Percentiles rank a stretch among this genome's conserved stretches.
phyloP scores from a whole-genome alignment of 768 basidiomycete genomes.

The Tephrocybe sp. region DNA sequence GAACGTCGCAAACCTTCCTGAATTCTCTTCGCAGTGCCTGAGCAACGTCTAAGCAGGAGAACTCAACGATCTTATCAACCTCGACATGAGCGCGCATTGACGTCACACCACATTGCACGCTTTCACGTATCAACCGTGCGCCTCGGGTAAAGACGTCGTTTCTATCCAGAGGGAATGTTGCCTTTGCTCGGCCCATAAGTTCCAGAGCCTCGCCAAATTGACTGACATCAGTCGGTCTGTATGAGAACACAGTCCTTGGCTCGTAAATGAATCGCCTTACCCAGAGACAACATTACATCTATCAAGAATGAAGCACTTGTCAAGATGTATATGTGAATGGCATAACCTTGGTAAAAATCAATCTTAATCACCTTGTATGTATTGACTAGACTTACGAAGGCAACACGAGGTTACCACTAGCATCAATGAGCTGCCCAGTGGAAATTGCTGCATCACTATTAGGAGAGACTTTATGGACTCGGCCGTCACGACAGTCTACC shows the following conservation, averaged over 20 bases:
- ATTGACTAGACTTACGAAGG: conserved; percentile 32
- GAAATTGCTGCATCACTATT: conserved; percentile 5
- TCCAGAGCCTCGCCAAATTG: conserved; percentile 56
- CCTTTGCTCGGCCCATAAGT: conserved; percentile 53
- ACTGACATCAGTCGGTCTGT: conserved; percentile 30
- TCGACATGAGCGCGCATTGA: conserved; percentile 70
- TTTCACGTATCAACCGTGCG: conserved; percentile 52
- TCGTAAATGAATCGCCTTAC: conserved; percentile 31
- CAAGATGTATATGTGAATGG: conserved; percentile 66
- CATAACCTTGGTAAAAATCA: conserved; percentile 37
- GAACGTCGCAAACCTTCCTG: conserved; percentile 49
- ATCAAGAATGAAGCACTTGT: conserved; percentile 68
- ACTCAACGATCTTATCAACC: conserved; percentile 54
- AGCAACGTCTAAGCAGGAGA: conserved; percentile 54
- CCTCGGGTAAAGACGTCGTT: conserved; percentile 54
- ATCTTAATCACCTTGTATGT: background rate
- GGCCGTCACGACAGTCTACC: conserved; percentile 28
- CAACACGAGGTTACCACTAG: conserved; percentile 32
- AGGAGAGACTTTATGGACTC: conserved; percentile 22
- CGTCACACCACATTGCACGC: conserved; percentile 62
- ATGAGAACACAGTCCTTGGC: background rate
- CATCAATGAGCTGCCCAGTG: conserved; percentile 18
- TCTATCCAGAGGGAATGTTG: conserved; percentile 39
- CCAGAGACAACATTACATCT: conserved; percentile 53
- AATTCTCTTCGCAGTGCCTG: conserved; percentile 47